Base-by-base conservation (phyloP, 441 rosid genomes). In the Pelargonium citronellum region DNA sequence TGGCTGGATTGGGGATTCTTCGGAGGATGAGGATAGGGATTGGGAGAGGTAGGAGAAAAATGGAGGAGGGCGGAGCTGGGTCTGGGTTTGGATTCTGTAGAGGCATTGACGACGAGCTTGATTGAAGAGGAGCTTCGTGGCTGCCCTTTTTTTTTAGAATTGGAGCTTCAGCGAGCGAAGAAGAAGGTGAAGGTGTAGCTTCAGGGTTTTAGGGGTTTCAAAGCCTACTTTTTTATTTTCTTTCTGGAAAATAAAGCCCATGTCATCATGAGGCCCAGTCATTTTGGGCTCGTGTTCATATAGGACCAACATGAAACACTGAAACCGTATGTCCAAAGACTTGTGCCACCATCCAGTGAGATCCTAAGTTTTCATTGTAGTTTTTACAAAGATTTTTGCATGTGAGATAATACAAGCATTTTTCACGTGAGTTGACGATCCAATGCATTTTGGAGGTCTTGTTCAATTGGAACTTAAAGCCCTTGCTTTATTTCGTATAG, bases 31-130 rank as follows among this genome's bases (percentile, higher is more conserved):
- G 73, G 86, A 82, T 72, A 85, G 74, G 62, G 70, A 71, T 67
- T 84, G 80, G 17, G 67, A 15, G 55, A 74, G 66, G 22, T 72
- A 67, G 53, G 69, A 70, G 20, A 66, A 74, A 30, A 65, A 72
- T 27, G 83, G 73, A 55, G 79, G 82, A 5, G 79, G 72, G 44
- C 58, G 75, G 69, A 70, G 70, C 9, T 69, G 74, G 78, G 60
- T 53, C 8, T 58, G 63, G 71, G 71, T 41, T 49, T 86, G 76
- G 69, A 58, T 58, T 19, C 63, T 19, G 63, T 17, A 24, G 41
- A 83, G 75, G 76, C 69, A 69, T 64, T 75, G 83, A 69, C 85
- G 90, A 76, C 88, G 85, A 71, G 84, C 79, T 68, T 81, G 91
- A 51, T 81, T 80, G 68, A 87, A 79, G 12, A 88, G 79, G 71